Percentiles rank a stretch among this genome's conserved stretches.
Conservation (phyloP, 2,329 filamentous ascomycete genomes). For the Ophiocordyceps australis region DNA sequence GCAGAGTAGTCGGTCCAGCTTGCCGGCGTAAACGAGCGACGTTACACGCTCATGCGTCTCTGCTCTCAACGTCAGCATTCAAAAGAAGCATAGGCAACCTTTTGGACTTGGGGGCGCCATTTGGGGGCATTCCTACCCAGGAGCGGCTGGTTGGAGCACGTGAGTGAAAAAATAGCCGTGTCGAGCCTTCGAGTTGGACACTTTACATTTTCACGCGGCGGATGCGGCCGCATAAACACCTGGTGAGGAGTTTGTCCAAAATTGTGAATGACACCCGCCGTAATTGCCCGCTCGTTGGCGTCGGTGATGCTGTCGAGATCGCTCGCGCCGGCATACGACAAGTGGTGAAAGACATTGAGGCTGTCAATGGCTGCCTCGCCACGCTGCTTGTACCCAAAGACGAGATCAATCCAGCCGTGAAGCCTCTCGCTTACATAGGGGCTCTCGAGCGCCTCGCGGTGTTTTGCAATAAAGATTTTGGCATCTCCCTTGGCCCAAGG, state of each 20-base stretch:
- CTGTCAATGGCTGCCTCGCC: slow-evolving; percentile 84
- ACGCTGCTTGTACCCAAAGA: slow-evolving; percentile 87
- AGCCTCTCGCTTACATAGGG: slow-evolving; percentile 79
- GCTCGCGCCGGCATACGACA: slow-evolving; percentile 87
- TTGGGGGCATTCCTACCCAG: too few species aligned
- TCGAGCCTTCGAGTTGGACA: slow-evolving; percentile 57
- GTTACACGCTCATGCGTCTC: slow-evolving; percentile 63
- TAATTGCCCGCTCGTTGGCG: slow-evolving; percentile 68
- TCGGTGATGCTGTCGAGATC: slow-evolving; percentile 85
- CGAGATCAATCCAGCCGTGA: slow-evolving; percentile 88
- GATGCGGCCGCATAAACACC: slow-evolving; percentile 71
- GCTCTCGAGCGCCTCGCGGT: slow-evolving; percentile 89
- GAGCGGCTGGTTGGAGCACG: slow-evolving; percentile 60
- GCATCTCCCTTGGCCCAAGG: slow-evolving; percentile 95
- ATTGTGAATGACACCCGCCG: slow-evolving; percentile 94
- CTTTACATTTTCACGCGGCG: slow-evolving; percentile 49
- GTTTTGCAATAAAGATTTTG: slow-evolving; percentile 86
- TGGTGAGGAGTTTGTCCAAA: slow-evolving; percentile 97
- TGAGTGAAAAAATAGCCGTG: slow-evolving; percentile 56
- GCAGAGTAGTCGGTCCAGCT: slow-evolving; percentile 67
- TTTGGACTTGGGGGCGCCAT: too few species aligned
- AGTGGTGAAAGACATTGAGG: slow-evolving; percentile 87
- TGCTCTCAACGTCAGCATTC: slow-evolving; percentile 4
- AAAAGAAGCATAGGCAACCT: slow-evolving; percentile 2
- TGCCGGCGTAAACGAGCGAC: slow-evolving; percentile 59